phyloP scores from a whole-genome alignment of 2,329 filamentous ascomycete genomes.

The Penicillium sp. region DNA sequence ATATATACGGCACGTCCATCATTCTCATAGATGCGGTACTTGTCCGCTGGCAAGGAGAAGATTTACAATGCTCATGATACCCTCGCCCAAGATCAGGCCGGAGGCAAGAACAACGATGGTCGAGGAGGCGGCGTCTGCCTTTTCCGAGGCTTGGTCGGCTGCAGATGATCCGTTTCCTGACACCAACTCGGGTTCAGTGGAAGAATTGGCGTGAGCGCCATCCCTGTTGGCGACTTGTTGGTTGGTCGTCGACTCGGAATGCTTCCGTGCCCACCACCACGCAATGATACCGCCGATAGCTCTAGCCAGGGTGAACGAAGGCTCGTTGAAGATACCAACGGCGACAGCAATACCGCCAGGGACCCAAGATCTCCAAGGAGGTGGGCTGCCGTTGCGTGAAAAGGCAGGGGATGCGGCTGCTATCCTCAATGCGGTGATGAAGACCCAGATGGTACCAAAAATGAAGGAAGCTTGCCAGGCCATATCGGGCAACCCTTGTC shows the following conservation, averaged over 20 bases:
- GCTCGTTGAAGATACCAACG: constrained; percentile 97
- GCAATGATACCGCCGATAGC: constrained; percentile 72
- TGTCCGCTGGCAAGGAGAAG: constrained; percentile 71
- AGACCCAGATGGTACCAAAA: constrained; percentile 69
- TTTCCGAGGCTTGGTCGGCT: constrained; percentile 44
- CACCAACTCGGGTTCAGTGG: not conserved
- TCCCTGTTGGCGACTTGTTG: not conserved
- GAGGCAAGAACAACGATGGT: constrained; percentile 83
- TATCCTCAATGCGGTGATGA: constrained; percentile 68
- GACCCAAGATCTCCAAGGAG: constrained; percentile 67
- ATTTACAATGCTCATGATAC: constrained; percentile 87
- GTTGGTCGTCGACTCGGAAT: constrained; percentile 7
- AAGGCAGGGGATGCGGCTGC: constrained; percentile 39
- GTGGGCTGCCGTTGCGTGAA: constrained; percentile 32
- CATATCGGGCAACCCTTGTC: constrained; percentile 79
- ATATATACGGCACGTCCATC: not conserved
- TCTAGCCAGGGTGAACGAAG: constrained; percentile 87
- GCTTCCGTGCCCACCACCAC: constrained; percentile 69
- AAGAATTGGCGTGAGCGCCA: not conserved
- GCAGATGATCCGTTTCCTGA: constrained; percentile 2
- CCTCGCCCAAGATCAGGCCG: constrained; percentile 88
- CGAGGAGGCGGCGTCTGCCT: constrained; percentile 45
- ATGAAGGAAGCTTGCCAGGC: constrained; percentile 74
- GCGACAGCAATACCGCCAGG: constrained; percentile 88
- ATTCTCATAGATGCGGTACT: constrained; percentile 65